These are phyloP conservation scores for Iris pallida DNA, from an alignment of 116 monocot species.

Conservation along the genomic window DNA sequence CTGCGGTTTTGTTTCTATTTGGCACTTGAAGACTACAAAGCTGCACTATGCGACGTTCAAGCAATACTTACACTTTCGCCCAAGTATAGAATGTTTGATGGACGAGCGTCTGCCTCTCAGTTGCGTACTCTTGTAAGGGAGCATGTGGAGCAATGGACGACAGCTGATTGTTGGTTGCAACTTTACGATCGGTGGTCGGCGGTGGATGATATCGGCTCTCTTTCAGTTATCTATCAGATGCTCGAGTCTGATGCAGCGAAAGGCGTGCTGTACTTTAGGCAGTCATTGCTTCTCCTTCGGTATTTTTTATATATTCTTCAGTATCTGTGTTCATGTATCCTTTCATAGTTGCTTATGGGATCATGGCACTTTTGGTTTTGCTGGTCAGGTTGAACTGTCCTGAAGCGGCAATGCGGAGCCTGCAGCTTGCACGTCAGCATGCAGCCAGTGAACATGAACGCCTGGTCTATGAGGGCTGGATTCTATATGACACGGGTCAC, in stretches of 20 bases:
- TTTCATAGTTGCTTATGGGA: no score
- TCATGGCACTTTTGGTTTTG: background rate
- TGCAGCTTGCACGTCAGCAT: conserved; percentile 30
- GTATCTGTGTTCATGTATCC: background rate
- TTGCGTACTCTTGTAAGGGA: conserved; percentile 24
- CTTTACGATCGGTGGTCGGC: conserved; percentile 34
- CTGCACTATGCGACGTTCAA: no score
- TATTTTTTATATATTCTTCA: background rate
- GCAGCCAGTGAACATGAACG: conserved; percentile 25
- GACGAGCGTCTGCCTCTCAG: conserved; percentile 26
- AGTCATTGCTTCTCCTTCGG: conserved; percentile 38
- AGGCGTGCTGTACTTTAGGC: conserved; percentile 37
- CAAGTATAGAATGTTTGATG: conserved; percentile 27
- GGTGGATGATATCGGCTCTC: conserved; percentile 37
- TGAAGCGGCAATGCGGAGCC: conserved; percentile 38
- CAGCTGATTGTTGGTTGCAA: conserved; percentile 41
- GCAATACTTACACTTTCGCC: conserved; percentile 14
- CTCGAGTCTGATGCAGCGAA: conserved; percentile 33
- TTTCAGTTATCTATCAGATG: conserved; percentile 36
- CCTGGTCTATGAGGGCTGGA: conserved; percentile 37
- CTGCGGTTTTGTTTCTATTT: no score
- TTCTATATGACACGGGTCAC: conserved; percentile 34
- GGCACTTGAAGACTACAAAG: no score
- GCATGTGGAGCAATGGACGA: conserved; percentile 39
- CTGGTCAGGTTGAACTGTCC: conserved; percentile 29